phyloP scores from a whole-genome alignment of 306 rosid genomes.

The Datisca glomerata region DNA sequence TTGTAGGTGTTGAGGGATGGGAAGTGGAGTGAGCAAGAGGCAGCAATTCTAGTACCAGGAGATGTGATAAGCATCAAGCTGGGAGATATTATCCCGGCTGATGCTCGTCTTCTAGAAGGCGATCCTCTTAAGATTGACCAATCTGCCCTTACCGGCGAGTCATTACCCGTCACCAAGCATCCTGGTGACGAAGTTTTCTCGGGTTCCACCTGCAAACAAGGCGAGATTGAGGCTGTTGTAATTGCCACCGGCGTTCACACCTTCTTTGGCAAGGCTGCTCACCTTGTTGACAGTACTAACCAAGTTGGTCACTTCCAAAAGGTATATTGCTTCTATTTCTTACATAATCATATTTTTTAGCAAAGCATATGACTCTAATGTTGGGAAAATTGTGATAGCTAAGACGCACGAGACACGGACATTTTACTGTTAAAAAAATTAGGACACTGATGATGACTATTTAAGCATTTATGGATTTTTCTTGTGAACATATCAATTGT shows the following conservation, averaged over 20 bases:
- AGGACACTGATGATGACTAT: no score
- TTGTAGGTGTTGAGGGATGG: conserved; percentile 51
- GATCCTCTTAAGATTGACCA: conserved; percentile 29
- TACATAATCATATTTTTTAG: no score
- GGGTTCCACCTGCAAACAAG: conserved; percentile 61
- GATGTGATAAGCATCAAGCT: conserved; percentile 20
- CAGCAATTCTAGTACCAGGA: conserved; percentile 47
- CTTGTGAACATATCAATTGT: no score
- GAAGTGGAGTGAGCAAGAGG: conserved; percentile 45
- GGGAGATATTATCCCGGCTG: conserved; percentile 42
- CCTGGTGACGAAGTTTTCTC: conserved; percentile 47
- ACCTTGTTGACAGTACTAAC: conserved; percentile 56
- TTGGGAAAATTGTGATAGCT: no score
- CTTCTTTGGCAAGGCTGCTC: conserved; percentile 61
- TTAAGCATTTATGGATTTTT: no score
- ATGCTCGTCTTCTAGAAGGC: conserved; percentile 56
- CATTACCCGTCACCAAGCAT: conserved; percentile 38
- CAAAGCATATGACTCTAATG: no score
- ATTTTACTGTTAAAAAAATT: no score
- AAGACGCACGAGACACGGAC: no score
- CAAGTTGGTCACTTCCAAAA: conserved; percentile 58
- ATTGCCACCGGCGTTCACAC: conserved; percentile 62
- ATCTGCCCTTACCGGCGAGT: conserved; percentile 36
- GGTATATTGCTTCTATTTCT: no score
- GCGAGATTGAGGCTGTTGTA: conserved; percentile 53